Base-by-base conservation (phyloP, 495 filamentous ascomycete species). In the Stereocaulon alpinum region DNA sequence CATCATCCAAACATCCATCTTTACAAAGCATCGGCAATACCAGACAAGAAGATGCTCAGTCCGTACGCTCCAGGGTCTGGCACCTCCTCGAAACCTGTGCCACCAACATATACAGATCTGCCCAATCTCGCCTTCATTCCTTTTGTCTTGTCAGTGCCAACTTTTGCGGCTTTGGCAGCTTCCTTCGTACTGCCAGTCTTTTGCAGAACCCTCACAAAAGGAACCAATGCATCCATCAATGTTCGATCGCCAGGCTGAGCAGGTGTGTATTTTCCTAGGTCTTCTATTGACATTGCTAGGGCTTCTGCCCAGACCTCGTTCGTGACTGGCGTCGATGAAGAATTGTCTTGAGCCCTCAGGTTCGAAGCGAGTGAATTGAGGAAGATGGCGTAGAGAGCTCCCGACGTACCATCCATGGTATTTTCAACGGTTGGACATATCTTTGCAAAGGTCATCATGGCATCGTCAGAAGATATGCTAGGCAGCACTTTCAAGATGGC, bases 341-440 rank as follows among this genome's bases (percentile, higher is more conserved):
- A 62, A 64, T 58, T 47, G 64, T 78, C 70, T 55, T 86, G 78
- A 10, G 74, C 74, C 37, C 85, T 83, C 15, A 98, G 75, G 1
- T 85, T 83, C 60, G 86, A 82, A 20, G 87, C 85, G 2, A 98
- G 83, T 0, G 91, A 83, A 69, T 96, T 96, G 55, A 98, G 78
- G 77, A 96, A 98, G 63, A 98, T 98, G 41, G 91, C 88, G 70
- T 95, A 96, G 30, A 98, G 76, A 6, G 94, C 93, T 3, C 93
- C 93, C 0, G 90, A 95, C 12, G 93, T 98, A 51, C 93, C 93
- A 68, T 96, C 93, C 93, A 98, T 98, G 44, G 76, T 82, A 43
- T 72, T 84, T 69, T 98, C 93, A n/a, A 97, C 83, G 5, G 91
- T 81, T 9, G 79, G 79, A n/a, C 87, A 85, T 56, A 98, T 87